A percentile compares a stretch with the other conserved stretches of the same genome.
Conservation (phyloP, 148 eudicot genomes). For the Hydrangea macrophylla region DNA sequence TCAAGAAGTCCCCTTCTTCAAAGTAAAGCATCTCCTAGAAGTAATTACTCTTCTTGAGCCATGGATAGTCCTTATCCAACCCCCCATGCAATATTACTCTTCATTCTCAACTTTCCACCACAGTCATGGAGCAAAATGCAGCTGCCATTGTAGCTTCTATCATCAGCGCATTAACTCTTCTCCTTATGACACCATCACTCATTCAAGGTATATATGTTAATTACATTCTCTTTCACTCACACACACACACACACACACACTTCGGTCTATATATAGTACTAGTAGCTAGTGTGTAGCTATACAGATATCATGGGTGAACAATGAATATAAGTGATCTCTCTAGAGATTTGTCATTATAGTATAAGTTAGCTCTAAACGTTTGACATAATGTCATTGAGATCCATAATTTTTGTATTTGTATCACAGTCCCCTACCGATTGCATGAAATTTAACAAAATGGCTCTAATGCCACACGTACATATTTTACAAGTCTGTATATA, state of each 20-base stretch:
- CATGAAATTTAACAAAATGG: too few species aligned
- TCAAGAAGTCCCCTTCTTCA: slow-evolving; percentile 6
- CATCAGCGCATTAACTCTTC: background rate
- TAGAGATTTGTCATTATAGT: background rate
- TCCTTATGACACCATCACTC: slow-evolving; percentile 12
- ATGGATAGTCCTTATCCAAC: background rate
- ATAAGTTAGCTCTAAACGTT: background rate
- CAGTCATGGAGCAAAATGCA: slow-evolving; percentile 6
- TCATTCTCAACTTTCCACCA: background rate
- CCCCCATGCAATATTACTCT: background rate
- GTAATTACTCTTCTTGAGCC: slow-evolving; percentile 14
- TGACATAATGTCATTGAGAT: too few species aligned
- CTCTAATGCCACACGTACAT: too few species aligned
- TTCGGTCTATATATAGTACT: too few species aligned
- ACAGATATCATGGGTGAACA: background rate
- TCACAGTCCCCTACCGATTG: too few species aligned
- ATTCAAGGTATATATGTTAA: slow-evolving; percentile 21
- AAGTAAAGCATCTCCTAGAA: slow-evolving; percentile 33
- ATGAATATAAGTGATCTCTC: background rate
- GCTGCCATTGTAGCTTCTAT: background rate
- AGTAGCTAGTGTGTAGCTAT: background rate
- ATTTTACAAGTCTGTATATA: too few species aligned
- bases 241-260: too few species aligned
- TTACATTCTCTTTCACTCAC: too few species aligned
- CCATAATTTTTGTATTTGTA: too few species aligned